Evolutionary conservation across 345 rosid genomes (phyloP).

Genomic region (Rhodomyrtus tomentosa): DNA sequence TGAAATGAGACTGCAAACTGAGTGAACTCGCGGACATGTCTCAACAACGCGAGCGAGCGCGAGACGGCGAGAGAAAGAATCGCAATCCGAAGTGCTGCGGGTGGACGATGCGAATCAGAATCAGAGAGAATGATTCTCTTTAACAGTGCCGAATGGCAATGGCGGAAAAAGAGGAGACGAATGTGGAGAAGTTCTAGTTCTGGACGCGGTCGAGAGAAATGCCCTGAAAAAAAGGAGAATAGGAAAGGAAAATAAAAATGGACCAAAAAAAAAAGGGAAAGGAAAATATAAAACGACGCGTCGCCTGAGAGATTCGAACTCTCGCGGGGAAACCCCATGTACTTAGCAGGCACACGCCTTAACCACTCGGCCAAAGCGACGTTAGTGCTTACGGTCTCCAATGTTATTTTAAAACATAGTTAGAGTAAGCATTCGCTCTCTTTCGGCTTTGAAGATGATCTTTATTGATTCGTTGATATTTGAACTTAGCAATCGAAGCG

Average conservation of each 20-base stretch:
- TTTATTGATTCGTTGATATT: neutral
- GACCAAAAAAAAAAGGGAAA: neutral
- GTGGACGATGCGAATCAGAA: neutral
- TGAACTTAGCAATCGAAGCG: neutral
- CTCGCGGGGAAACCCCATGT: slow-evolving; percentile 86
- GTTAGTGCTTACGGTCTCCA: rapidly evolving
- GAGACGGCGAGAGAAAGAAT: neutral
- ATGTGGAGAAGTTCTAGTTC: no score
- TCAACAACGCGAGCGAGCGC: neutral
- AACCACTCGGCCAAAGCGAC: slow-evolving; percentile 91
- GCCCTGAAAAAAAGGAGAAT: neutral
- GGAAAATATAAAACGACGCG: neutral
- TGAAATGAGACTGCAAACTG: neutral
- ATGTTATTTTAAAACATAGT: no score
- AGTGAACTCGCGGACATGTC: neutral
- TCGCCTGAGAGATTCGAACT: slow-evolving; percentile 79
- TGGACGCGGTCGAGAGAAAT: no score
- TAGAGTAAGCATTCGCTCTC: no score
- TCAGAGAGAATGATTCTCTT: neutral
- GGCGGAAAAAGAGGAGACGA: neutral
- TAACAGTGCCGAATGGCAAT: neutral
- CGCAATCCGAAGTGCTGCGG: neutral
- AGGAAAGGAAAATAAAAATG: neutral
- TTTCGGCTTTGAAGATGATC: neutral
- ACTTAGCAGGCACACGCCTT: slow-evolving; percentile 93